Evolutionary conservation across 2,329 filamentous ascomycete genomes (phyloP).

Genomic region (Geosmithia flava): DNA sequence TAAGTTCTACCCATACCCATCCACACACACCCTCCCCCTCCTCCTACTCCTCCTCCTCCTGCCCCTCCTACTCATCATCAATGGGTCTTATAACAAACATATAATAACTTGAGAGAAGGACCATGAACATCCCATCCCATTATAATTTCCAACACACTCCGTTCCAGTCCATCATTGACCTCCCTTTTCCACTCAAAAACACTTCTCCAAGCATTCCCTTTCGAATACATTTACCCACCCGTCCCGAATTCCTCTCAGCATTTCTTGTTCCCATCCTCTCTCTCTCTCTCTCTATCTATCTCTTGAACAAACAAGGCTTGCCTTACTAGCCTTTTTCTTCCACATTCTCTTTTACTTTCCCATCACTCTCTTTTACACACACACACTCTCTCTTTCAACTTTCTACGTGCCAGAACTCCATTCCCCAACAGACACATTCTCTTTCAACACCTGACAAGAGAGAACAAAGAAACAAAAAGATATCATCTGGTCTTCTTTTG

Average conservation of each 20-base stretch:
- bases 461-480: neutral
- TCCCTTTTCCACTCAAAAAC: slow-evolving; percentile 21
- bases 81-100: slow-evolving; percentile 3
- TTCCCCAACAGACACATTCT: neutral
- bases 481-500: no score
- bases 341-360: neutral
- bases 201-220: slow-evolving; percentile 28
- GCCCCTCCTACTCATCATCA: neutral
- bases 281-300: slow-evolving; percentile 21
- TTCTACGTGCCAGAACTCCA: neutral
- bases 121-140: no score
- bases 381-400: neutral
- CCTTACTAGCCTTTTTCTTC: neutral
- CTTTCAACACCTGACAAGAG: no score
- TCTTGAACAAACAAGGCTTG: slow-evolving; percentile 4
- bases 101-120: neutral
- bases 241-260: slow-evolving; percentile 29
- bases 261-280: slow-evolving; percentile 26
- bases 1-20: neutral
- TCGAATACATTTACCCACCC: slow-evolving; percentile 2
- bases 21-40: neutral
- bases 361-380: neutral
- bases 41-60: neutral
- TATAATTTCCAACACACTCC: slow-evolving; percentile 8
- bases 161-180: slow-evolving; percentile 24